A percentile compares a stretch with the other conserved stretches of the same genome.
Conservation (phyloP, 2,329 filamentous ascomycete species). For the Cyclaneusma minus region DNA sequence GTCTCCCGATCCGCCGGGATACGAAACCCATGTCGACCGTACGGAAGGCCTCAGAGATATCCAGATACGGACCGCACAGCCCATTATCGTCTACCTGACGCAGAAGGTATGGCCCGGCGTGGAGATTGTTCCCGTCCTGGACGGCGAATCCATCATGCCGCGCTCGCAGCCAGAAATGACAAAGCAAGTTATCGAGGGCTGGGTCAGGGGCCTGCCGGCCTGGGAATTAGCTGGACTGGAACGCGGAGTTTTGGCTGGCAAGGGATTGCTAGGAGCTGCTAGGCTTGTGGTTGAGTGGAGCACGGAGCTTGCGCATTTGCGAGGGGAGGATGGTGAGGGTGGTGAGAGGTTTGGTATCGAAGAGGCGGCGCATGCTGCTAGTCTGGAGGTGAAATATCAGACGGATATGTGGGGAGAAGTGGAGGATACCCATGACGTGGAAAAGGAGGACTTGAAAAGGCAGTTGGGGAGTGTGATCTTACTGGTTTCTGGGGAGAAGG, state of each 20-base stretch:
- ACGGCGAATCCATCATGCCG: slow-evolving; percentile 61
- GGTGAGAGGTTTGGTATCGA: slow-evolving; percentile 55
- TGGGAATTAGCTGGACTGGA: slow-evolving; percentile 84
- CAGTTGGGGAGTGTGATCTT: slow-evolving; percentile 81
- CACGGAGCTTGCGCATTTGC: slow-evolving; percentile 44
- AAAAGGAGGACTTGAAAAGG: slow-evolving; percentile 73
- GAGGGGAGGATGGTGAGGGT: slow-evolving; percentile 18
- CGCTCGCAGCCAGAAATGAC: slow-evolving; percentile 58
- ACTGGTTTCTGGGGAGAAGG: slow-evolving; percentile 47
- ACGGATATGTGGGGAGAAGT: slow-evolving; percentile 88
- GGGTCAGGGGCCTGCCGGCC: slow-evolving; percentile 55
- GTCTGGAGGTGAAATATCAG: slow-evolving; percentile 81
- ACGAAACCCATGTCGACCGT: slow-evolving; percentile 27
- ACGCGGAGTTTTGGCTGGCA: slow-evolving; percentile 67
- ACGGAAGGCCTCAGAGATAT: slow-evolving; percentile 49
- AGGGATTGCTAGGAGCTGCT: slow-evolving; percentile 67
- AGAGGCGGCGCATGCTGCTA: slow-evolving; percentile 64
- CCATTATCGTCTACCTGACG: slow-evolving; percentile 57
- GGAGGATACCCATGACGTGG: slow-evolving; percentile 94
- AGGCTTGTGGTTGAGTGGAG: slow-evolving; percentile 80
- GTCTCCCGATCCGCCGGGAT: slow-evolving; percentile 28
- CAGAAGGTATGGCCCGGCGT: slow-evolving; percentile 72
- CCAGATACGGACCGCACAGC: slow-evolving; percentile 54
- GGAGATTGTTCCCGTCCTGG: slow-evolving; percentile 66
- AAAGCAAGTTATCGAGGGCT: slow-evolving; percentile 60